phyloP scores from a whole-genome alignment of 164 flowering plant genomes.

The Stephania japonica region DNA sequence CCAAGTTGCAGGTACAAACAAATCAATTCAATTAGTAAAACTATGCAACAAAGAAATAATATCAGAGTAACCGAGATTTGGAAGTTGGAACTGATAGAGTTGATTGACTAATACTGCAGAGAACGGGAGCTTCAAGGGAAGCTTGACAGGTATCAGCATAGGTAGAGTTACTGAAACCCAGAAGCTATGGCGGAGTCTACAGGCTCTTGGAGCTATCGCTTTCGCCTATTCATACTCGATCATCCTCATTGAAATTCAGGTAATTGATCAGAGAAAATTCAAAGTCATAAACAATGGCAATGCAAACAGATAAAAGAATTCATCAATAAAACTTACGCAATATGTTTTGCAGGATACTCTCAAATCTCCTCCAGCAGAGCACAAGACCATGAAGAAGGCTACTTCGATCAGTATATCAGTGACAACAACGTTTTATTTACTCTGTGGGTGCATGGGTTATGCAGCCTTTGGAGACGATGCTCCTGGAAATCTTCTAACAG shows the following conservation, averaged over 20 bases:
- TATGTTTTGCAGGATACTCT: constrained; percentile 16
- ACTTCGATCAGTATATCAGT: constrained; percentile 33
- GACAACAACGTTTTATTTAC: constrained; percentile 54
- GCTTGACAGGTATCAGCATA: constrained; percentile 25
- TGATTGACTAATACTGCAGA: constrained; percentile 22
- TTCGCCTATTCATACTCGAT: constrained; percentile 34
- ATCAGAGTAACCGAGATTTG: background rate
- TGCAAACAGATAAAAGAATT: too few relatives aligned
- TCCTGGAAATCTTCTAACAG: constrained; percentile 65
- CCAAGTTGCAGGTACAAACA: constrained; percentile 47
- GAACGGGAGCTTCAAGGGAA: constrained; percentile 30
- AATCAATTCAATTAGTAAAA: background rate
- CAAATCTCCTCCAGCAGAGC: constrained; percentile 30
- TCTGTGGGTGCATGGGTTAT: constrained; percentile 67
- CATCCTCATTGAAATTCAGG: constrained; percentile 41
- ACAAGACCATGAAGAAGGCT: constrained; percentile 66
- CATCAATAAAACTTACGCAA: too few relatives aligned
- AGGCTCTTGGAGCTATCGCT: constrained; percentile 37
- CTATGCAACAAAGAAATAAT: too few relatives aligned
- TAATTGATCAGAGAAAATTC: background rate
- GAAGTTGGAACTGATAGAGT: background rate
- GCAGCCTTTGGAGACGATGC: constrained; percentile 60
- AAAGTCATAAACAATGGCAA: too few relatives aligned
- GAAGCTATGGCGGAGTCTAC: constrained; percentile 28
- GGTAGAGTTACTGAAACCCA: constrained; percentile 17